These are phyloP conservation scores for Fraxinus greggii DNA, from an alignment of 305 asterid genomes.

Conservation along the genomic window DNA sequence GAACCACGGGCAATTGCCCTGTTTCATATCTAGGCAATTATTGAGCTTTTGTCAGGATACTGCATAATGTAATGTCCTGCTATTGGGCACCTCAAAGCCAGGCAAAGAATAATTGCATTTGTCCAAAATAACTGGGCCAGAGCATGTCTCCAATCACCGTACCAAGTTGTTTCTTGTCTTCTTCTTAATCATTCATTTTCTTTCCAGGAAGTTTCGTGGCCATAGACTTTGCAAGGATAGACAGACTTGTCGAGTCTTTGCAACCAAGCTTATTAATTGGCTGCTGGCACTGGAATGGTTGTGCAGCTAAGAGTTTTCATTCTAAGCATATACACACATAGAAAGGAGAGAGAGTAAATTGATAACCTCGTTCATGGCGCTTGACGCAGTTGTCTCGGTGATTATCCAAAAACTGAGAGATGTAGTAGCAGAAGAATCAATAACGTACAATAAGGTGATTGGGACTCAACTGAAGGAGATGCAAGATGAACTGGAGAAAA, in stretches of 20 bases:
- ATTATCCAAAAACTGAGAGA: slow-evolving; percentile 42
- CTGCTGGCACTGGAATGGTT: not conserved
- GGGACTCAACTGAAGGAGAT: slow-evolving; percentile 27
- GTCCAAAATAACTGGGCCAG: no score
- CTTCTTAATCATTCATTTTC: not conserved
- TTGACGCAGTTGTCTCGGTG: slow-evolving; percentile 36
- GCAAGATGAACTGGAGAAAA: slow-evolving; percentile 13
- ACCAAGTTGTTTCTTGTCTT: no score
- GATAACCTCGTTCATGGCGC: slow-evolving; percentile 26
- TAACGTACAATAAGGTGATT: slow-evolving; percentile 11
- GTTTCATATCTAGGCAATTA: no score
- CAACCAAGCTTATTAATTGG: not conserved
- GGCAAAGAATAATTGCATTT: no score
- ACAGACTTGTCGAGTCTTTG: not conserved
- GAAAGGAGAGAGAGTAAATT: not conserved
- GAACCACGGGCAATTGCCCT: not conserved
- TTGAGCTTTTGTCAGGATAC: no score
- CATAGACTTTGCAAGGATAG: not conserved
- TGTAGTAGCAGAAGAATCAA: slow-evolving; percentile 29
- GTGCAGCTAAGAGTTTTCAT: not conserved
- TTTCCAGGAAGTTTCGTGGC: not conserved
- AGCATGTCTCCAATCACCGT: no score
- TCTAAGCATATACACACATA: not conserved
- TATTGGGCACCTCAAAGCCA: no score
- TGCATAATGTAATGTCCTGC: no score